phyloP scores from a whole-genome alignment of 371 early-diverging fungal species.

The Mucor plumbeus region DNA sequence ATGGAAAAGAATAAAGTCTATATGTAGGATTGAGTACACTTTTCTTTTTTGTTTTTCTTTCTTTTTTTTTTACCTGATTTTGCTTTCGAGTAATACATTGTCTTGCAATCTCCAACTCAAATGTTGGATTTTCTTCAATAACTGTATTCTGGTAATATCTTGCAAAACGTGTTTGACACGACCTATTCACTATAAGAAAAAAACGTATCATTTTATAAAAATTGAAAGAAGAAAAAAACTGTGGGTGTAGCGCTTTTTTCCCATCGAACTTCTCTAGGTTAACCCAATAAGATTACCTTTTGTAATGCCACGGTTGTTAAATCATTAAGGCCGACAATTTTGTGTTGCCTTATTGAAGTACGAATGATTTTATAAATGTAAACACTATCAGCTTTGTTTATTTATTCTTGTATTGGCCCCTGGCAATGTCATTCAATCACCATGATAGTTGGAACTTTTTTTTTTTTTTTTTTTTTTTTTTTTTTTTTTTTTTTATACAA shows the following conservation, averaged over 20 bases:
- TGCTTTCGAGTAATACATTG: conserved; percentile 40
- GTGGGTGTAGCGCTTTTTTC: background rate
- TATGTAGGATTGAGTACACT: too few species aligned
- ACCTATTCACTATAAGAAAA: conserved; percentile 50
- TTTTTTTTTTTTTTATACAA: too few species aligned
- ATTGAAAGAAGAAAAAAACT: background rate
- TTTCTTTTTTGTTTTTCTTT: background rate
- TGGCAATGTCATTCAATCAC: too few species aligned
- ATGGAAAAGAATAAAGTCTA: conserved; percentile 30
- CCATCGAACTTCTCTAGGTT: background rate
- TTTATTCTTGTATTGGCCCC: too few species aligned
- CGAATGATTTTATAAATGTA: background rate
- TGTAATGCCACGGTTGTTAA: background rate
- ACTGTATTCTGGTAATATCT: conserved; percentile 36
- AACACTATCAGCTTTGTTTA: too few species aligned
- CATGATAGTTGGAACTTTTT: too few species aligned
- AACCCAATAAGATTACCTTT: background rate
- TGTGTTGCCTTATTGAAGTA: background rate
- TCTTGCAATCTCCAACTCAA: conserved; percentile 43
- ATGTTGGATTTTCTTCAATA: conserved; percentile 33
- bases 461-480: too few species aligned
- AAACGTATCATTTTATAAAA: conserved; percentile 38
- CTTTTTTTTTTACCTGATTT: conserved; percentile 29
- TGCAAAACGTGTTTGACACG: conserved; percentile 51
- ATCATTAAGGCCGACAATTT: background rate